phyloP scores from a whole-genome alignment of 371 early-diverging fungal genomes.

The Rhizopus stolonifer region DNA sequence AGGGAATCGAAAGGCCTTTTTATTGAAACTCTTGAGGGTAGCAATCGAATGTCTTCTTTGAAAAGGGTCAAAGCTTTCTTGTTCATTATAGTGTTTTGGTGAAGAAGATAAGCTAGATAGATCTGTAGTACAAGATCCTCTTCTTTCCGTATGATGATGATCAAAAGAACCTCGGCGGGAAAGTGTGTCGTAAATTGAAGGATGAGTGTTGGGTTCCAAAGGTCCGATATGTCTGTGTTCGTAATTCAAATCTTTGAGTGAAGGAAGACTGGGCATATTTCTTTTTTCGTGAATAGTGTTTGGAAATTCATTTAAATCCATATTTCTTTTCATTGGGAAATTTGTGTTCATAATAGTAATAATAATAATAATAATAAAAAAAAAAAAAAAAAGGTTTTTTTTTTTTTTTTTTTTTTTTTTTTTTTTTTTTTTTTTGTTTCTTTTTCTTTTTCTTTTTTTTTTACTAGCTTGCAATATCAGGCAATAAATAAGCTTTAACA shows the following conservation, averaged over 20 bases:
- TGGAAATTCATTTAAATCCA: too few relatives aligned
- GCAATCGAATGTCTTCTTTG: conserved; percentile 63
- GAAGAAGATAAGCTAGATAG: conserved; percentile 31
- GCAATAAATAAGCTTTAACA: background rate
- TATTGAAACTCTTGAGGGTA: too few relatives aligned
- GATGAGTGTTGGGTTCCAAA: conserved; percentile 38
- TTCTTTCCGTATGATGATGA: conserved; percentile 36
- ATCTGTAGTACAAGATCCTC: conserved; percentile 43
- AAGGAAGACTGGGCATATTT: background rate
- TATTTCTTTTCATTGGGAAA: too few relatives aligned
- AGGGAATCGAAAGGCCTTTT: conserved; percentile 42
- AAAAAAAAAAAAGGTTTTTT: too few relatives aligned
- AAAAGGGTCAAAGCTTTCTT: conserved; percentile 42
- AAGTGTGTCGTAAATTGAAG: conserved; percentile 22
- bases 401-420: conserved; percentile 13
- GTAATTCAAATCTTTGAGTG: too few relatives aligned
- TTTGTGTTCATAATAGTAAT: too few relatives aligned
- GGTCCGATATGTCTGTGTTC: too few relatives aligned
- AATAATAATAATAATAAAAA: too few relatives aligned
- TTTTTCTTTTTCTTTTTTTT: background rate
- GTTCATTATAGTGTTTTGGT: too few relatives aligned
- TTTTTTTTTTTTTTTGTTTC: background rate
- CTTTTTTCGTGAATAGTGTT: too few relatives aligned
- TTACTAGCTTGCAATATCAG: background rate
- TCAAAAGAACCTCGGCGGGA: conserved; percentile 43